phyloP scores from a whole-genome alignment of 805 yeast genomes.

The Wickerhamiella siamensis region DNA sequence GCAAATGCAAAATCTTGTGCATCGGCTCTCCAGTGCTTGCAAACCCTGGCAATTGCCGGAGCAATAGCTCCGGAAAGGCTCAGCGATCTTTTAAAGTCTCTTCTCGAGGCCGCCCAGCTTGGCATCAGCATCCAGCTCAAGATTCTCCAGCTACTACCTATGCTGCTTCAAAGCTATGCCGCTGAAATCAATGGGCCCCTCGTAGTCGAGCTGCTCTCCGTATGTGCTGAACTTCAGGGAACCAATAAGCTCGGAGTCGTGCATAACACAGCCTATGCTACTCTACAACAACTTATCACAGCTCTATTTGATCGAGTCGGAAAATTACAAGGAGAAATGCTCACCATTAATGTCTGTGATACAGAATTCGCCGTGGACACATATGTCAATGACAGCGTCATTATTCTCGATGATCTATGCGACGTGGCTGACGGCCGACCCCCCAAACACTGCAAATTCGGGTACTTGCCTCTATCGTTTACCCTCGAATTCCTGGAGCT shows the following conservation, averaged over 20 bases:
- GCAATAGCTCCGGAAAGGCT: slow-evolving; percentile 40
- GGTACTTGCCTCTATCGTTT: slow-evolving; percentile 43
- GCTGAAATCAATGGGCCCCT: slow-evolving; percentile 38
- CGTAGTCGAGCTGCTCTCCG: slow-evolving; percentile 43
- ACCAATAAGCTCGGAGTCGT: slow-evolving; percentile 63
- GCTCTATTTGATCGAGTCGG: slow-evolving; percentile 57
- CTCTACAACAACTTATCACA: slow-evolving; percentile 71
- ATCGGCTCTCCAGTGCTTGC: slow-evolving; percentile 57
- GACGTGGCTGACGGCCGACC: slow-evolving; percentile 43
- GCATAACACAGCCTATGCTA: slow-evolving; percentile 81
- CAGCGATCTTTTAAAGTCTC: slow-evolving; percentile 46
- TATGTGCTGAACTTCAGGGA: slow-evolving; percentile 60
- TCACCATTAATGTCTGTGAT: slow-evolving; percentile 24
- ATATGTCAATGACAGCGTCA: slow-evolving; percentile 52
- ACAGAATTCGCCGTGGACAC: slow-evolving; percentile 35
- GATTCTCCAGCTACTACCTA: slow-evolving; percentile 69
- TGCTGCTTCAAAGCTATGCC: slow-evolving; percentile 52
- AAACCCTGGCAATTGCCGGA: slow-evolving; percentile 39
- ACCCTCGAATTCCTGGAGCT: slow-evolving; percentile 78
- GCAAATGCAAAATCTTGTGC: slow-evolving; percentile 61
- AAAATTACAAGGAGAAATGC: slow-evolving; percentile 25
- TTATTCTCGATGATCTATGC: slow-evolving; percentile 62
- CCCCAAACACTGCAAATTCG: slow-evolving; percentile 39
- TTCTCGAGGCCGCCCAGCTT: slow-evolving; percentile 58
- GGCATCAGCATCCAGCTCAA: slow-evolving; percentile 77